Evolutionary conservation across 805 yeast genomes (phyloP).

Genomic region (Candida dajiaensis): DNA sequence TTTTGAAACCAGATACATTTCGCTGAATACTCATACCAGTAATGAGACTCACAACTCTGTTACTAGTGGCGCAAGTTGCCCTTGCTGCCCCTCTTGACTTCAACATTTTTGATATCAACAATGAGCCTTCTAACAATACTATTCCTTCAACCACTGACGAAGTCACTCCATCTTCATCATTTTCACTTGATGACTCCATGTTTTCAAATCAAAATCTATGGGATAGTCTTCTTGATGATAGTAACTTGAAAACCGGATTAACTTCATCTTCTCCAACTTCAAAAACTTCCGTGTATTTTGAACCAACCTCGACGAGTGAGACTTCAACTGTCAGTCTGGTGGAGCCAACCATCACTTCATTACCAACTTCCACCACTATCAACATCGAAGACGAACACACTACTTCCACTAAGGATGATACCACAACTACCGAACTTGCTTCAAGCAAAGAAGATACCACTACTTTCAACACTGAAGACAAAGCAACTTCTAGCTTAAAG

Average conservation of each 20-base stretch:
- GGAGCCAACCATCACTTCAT: slow-evolving; percentile 12
- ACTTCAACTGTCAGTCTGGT: slow-evolving; percentile 16
- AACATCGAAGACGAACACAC: neutral
- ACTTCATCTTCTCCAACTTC: neutral
- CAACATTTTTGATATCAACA: neutral
- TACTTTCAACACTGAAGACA: neutral
- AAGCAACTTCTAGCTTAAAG: slow-evolving; percentile 5
- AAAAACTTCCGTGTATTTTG: neutral
- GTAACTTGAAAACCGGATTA: too few relatives aligned
- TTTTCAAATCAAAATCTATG: neutral
- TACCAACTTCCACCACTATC: slow-evolving; percentile 3
- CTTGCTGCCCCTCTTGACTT: slow-evolving; percentile 5
- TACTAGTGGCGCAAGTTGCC: slow-evolving; percentile 3
- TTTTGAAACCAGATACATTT: neutral
- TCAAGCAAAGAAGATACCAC: neutral
- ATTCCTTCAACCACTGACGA: neutral
- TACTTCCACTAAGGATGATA: neutral
- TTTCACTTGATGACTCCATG: neutral
- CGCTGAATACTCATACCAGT: neutral
- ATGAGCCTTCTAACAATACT: neutral
- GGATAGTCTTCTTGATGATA: neutral
- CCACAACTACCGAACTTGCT: slow-evolving; percentile 1
- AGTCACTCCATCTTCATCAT: neutral
- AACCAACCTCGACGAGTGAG: neutral
- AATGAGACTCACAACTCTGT: slow-evolving; percentile 3